Conservation (phyloP, 371 early-diverging fungal species). For the Sporodiniella umbellata region DNA sequence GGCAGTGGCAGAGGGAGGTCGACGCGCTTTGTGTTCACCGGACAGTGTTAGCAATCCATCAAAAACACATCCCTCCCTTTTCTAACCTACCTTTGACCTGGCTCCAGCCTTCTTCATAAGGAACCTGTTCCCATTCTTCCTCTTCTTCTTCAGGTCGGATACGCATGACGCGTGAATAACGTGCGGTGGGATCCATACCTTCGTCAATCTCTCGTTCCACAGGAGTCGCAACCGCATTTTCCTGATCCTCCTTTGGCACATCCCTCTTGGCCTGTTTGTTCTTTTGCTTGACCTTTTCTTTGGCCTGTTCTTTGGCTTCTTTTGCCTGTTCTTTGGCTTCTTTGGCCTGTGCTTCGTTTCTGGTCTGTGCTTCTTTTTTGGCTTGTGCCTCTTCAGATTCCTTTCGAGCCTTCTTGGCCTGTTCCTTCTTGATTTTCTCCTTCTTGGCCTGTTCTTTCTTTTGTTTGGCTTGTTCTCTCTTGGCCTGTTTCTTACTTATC, state of each 20-base stretch:
- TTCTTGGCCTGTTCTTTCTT: conserved; percentile 16
- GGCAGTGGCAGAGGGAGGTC: too few relatives aligned
- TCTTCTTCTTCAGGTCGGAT: conserved; percentile 35
- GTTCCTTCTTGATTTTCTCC: conserved; percentile 11
- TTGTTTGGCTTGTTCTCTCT: not conserved
- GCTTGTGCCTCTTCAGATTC: too few relatives aligned
- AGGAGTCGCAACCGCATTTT: too few relatives aligned
- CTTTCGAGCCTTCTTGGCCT: not conserved
- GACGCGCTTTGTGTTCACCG: too few relatives aligned
- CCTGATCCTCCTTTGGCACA: too few relatives aligned
- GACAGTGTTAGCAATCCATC: too few relatives aligned
- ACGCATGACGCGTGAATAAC: conserved; percentile 42
- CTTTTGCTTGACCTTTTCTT: conserved; percentile 4
- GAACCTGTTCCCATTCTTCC: conserved; percentile 25
- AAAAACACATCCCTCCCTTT: too few relatives aligned
- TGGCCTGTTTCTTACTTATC: not conserved
- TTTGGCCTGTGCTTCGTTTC: not conserved
- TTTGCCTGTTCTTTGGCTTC: conserved; percentile 1
- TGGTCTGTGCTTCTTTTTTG: not conserved
- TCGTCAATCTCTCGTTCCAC: conserved; percentile 46
- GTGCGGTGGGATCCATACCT: conserved; percentile 37
- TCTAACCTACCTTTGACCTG: conserved; percentile 27
- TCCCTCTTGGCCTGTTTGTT: too few relatives aligned
- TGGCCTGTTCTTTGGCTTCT: conserved; percentile 4
- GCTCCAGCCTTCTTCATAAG: conserved; percentile 36